Evolutionary conservation across 768 basidiomycete genomes (phyloP).

Genomic region (Suillus cothurnatus): DNA sequence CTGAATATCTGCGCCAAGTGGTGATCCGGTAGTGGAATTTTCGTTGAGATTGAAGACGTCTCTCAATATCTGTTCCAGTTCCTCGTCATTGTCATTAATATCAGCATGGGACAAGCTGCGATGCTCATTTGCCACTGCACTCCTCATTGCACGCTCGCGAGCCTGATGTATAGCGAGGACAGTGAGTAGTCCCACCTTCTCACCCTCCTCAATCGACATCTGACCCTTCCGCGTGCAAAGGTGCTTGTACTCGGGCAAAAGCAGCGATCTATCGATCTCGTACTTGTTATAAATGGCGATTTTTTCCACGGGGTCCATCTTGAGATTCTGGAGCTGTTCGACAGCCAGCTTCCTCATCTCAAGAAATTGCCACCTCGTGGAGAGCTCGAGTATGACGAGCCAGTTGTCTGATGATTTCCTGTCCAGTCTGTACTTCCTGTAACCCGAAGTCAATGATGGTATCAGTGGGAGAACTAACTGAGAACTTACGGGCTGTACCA

Average conservation of each 20-base stretch:
- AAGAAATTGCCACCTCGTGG: slow-evolving; percentile 55
- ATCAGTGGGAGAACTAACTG: not conserved
- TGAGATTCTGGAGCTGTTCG: slow-evolving; percentile 53
- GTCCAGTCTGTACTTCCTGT: slow-evolving; percentile 44
- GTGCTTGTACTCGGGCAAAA: slow-evolving; percentile 52
- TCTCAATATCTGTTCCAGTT: slow-evolving; percentile 30
- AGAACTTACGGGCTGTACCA: slow-evolving; percentile 56
- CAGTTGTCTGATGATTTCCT: slow-evolving; percentile 53
- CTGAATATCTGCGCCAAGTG: not conserved
- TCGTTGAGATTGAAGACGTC: slow-evolving; percentile 33
- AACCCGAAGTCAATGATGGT: not conserved
- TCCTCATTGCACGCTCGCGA: slow-evolving; percentile 46
- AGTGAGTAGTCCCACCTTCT: slow-evolving; percentile 55
- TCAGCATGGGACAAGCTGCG: slow-evolving; percentile 28
- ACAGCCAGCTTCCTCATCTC: slow-evolving; percentile 54
- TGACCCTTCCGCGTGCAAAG: slow-evolving; percentile 55
- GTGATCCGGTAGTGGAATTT: not conserved
- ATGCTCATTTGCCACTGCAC: slow-evolving; percentile 31
- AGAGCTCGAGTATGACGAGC: slow-evolving; percentile 54
- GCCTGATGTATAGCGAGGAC: slow-evolving; percentile 54
- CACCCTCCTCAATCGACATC: slow-evolving; percentile 56
- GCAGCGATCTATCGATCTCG: slow-evolving; percentile 47
- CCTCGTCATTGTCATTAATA: slow-evolving; percentile 29
- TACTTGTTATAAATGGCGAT: slow-evolving; percentile 60
- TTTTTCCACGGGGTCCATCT: slow-evolving; percentile 51